Conservation (phyloP, 2,329 filamentous ascomycete species). For the Ilyonectria sp. region DNA sequence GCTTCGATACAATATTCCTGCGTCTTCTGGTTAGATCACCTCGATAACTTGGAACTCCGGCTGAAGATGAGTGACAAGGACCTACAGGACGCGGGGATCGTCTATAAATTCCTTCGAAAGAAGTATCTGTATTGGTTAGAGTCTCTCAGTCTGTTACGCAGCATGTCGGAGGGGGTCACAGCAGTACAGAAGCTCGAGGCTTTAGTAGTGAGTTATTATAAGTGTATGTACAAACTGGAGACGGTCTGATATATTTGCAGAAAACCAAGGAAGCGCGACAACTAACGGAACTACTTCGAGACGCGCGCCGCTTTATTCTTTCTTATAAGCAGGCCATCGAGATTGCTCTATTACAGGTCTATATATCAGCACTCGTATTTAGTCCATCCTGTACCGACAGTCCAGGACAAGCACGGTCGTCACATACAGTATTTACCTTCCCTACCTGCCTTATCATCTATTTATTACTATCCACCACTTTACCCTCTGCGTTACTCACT, state of each 20-base stretch:
- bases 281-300: no score
- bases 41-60: neutral
- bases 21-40: conserved; percentile 39
- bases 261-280: no score
- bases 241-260: no score
- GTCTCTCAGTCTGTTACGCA: neutral
- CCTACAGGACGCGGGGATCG: neutral
- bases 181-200: neutral
- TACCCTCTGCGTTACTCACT: no score
- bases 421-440: no score
- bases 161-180: neutral
- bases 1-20: conserved; percentile 35
- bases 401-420: no score
- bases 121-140: neutral
- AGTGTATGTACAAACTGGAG: neutral
- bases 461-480: no score
- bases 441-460: no score
- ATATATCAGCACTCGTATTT: neutral
- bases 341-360: neutral
- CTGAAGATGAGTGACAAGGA: neutral
- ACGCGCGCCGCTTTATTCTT: no score
- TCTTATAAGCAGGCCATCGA: neutral
- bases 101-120: neutral
- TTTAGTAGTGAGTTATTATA: neutral
- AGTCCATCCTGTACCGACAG: no score